These are phyloP conservation scores for Cystofilobasidium ferigula DNA, from an alignment of 768 basidiomycete species.

Conservation along the genomic window DNA sequence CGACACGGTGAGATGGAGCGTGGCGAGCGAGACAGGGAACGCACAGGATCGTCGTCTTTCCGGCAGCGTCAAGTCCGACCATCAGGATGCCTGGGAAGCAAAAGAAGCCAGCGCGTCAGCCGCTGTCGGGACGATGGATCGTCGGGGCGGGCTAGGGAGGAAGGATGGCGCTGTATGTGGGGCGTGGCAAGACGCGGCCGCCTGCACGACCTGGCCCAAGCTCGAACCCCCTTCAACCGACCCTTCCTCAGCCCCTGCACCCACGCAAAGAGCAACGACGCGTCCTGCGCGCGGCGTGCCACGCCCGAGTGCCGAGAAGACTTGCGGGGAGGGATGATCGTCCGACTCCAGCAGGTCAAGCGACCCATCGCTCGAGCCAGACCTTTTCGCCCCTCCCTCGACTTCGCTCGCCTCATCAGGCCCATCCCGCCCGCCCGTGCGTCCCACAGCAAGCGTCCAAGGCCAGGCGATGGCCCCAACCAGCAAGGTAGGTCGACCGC, in stretches of 20 bases:
- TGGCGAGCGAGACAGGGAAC: background rate
- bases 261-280: too few species aligned
- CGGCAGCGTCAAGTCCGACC: conserved; percentile 97
- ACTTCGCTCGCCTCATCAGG: background rate
- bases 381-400: too few species aligned
- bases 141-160: conserved; percentile 96
- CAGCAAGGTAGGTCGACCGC: background rate
- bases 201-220: too few species aligned
- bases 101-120: conserved; percentile 30
- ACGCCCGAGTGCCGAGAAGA: too few species aligned
- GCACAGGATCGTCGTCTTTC: conserved; percentile 77
- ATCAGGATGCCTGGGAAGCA: conserved; percentile 75
- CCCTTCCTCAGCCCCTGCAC: too few species aligned
- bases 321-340: too few species aligned
- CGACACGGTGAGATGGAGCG: background rate
- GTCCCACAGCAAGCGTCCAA: background rate
- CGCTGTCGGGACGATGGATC: conserved; percentile 35
- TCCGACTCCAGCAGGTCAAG: background rate
- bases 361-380: background rate
- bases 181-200: too few species aligned
- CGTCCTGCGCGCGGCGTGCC: too few species aligned
- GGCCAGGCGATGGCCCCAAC: background rate
- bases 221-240: too few species aligned
- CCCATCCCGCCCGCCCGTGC: background rate
- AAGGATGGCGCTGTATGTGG: conserved; percentile 79